Conservation (phyloP, 1,284 basidiomycete genomes). For the Ceraceosorus guamensis region DNA sequence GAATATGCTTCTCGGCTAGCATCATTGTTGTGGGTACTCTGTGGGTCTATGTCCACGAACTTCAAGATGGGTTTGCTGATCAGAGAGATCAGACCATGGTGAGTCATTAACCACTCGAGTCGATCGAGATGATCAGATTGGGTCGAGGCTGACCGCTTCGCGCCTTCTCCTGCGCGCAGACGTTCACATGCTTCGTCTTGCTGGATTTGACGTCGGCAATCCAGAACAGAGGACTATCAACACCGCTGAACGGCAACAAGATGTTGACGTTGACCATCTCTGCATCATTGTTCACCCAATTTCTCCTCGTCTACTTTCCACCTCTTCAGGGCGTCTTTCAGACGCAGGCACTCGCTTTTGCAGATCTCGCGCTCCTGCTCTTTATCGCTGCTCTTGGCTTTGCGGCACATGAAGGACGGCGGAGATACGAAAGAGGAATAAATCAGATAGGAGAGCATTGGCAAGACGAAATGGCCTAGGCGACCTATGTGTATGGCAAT, state of each 20-base stretch:
- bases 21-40: slow-evolving; percentile 83
- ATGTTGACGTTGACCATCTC: slow-evolving; percentile 84
- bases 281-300: slow-evolving; percentile 72
- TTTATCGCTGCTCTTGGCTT: slow-evolving; percentile 66
- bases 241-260: slow-evolving; percentile 55
- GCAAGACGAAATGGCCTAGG: too few relatives aligned
- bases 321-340: slow-evolving; percentile 88
- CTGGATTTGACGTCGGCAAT: slow-evolving; percentile 89
- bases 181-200: slow-evolving; percentile 93
- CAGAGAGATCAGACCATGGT: slow-evolving; percentile 87
- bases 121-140: not conserved
- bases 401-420: slow-evolving; percentile 68
- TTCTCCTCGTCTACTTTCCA: slow-evolving; percentile 80
- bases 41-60: slow-evolving; percentile 75
- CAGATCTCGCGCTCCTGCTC: slow-evolving; percentile 68
- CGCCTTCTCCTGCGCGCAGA: slow-evolving; percentile 54
- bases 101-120: not conserved
- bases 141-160: not conserved
- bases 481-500: too few relatives aligned
- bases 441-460: too few relatives aligned
- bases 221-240: slow-evolving; percentile 69
- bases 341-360: slow-evolving; percentile 66
- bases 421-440: slow-evolving; percentile 60
- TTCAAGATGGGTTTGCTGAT: slow-evolving; percentile 68
- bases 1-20: slow-evolving; percentile 80